Evolutionary conservation across 2,329 filamentous ascomycete genomes (phyloP).

Genomic region (Aspergillus carbonarius): DNA sequence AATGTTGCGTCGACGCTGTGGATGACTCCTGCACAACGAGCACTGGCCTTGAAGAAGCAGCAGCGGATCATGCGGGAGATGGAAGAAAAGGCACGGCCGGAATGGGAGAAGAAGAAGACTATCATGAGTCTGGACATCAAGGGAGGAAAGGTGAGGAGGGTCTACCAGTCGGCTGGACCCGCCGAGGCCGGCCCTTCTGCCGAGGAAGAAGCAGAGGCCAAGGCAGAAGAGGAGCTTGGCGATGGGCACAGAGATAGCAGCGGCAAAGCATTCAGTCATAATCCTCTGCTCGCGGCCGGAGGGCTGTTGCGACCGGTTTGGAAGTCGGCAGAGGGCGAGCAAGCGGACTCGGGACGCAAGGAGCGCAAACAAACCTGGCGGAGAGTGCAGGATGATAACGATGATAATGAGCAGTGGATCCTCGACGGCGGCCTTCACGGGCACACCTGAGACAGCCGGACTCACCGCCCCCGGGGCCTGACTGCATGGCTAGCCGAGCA

Average conservation of each 20-base stretch:
- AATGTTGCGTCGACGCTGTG: constrained; percentile 68
- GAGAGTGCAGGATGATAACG: constrained; percentile 48
- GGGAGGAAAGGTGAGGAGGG: constrained; percentile 70
- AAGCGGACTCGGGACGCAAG: constrained; percentile 22
- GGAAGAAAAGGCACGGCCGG: constrained; percentile 80
- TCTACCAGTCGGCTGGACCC: constrained; percentile 37
- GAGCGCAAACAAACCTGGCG: constrained; percentile 46
- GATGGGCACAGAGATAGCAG: constrained; percentile 18
- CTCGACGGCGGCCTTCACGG: constrained; percentile 46
- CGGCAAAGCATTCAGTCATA: constrained; percentile 41
- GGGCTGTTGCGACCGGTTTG: constrained; percentile 47
- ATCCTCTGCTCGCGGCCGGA: constrained; percentile 45
- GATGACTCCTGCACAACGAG: constrained; percentile 80
- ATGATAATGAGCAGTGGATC: constrained; percentile 51
- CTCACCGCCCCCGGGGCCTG: neutral
- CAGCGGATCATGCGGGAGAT: constrained; percentile 80
- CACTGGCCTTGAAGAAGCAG: constrained; percentile 78
- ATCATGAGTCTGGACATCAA: constrained; percentile 83
- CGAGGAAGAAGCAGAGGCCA: constrained; percentile 28
- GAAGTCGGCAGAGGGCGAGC: constrained; percentile 37
- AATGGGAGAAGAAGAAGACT: constrained; percentile 84
- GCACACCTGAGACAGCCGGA: constrained; percentile 16
- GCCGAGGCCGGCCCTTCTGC: constrained; percentile 21
- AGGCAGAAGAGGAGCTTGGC: constrained; percentile 21
- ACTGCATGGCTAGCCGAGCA: neutral